These are phyloP conservation scores for Simplicillium aogashimaense DNA, from an alignment of 2,329 filamentous ascomycete species.

Conservation along the genomic window DNA sequence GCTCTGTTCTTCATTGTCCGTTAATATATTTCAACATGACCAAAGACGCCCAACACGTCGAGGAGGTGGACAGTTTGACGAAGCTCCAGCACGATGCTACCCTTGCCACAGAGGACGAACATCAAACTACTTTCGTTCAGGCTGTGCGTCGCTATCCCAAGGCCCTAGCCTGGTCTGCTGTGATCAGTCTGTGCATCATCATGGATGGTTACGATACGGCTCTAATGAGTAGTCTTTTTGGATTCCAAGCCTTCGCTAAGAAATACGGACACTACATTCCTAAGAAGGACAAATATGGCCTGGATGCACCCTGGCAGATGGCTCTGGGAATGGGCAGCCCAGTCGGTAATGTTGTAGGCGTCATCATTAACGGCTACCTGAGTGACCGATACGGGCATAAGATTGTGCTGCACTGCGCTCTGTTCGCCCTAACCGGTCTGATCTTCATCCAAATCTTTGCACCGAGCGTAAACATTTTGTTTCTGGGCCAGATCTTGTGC, in stretches of 20 bases:
- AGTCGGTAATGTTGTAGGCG: conserved; percentile 7
- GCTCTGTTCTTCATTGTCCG: too few species aligned
- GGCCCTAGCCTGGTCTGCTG: conserved; percentile 19
- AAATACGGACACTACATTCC: conserved; percentile 6
- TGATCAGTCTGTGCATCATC: conserved; percentile 20
- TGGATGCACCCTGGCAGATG: conserved; percentile 16
- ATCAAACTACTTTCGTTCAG: background rate
- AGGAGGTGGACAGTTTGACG: too few species aligned
- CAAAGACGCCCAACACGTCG: too few species aligned
- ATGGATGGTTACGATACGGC: conserved; percentile 24
- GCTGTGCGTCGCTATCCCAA: conserved; percentile 12
- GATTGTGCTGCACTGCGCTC: conserved; percentile 40
- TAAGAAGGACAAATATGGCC: conserved; percentile 23
- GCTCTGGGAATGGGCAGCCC: background rate
- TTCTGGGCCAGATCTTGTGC: conserved; percentile 31
- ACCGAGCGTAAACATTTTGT: conserved; percentile 24
- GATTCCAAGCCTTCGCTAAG: conserved; percentile 16
- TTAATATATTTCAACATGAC: too few species aligned
- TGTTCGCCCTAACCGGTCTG: conserved; percentile 21
- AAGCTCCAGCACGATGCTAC: too few species aligned
- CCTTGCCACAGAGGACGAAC: too few species aligned
- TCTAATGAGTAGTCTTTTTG: conserved; percentile 17
- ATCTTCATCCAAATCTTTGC: conserved; percentile 13
- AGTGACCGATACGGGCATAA: conserved; percentile 16
- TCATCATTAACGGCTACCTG: conserved; percentile 10